Conservation (phyloP, 2,329 filamentous ascomycete genomes). For the Camillea tinctor region DNA sequence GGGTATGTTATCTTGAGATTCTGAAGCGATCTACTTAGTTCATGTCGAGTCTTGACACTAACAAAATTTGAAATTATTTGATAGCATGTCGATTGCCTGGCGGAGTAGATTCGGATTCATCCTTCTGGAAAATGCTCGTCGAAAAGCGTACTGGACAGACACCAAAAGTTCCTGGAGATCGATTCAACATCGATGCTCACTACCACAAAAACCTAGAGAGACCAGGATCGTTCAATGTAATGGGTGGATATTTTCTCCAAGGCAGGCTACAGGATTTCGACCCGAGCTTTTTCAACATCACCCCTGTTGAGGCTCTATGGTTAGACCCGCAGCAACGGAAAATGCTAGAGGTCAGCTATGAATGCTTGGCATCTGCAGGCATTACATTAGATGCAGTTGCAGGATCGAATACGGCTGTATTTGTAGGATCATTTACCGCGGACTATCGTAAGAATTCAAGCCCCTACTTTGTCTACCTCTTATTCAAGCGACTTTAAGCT, state of each 20-base stretch:
- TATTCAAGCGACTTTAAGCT: conserved; percentile 11
- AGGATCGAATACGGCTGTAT: conserved; percentile 31
- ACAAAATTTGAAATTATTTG: not conserved
- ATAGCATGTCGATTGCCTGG: conserved; percentile 24
- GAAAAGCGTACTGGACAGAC: conserved; percentile 17
- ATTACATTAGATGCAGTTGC: conserved; percentile 28
- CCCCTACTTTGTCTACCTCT: conserved; percentile 1
- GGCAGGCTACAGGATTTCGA: conserved; percentile 23
- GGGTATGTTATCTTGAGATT: conserved; percentile 8
- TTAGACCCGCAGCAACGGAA: conserved; percentile 44
- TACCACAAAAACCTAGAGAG: conserved; percentile 18
- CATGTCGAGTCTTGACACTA: conserved; percentile 2
- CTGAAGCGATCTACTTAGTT: not conserved
- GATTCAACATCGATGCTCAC: conserved; percentile 23
- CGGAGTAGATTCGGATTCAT: conserved; percentile 13
- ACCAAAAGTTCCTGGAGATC: conserved; percentile 13
- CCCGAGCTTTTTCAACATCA: conserved; percentile 40
- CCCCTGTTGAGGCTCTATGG: conserved; percentile 36
- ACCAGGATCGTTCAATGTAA: conserved; percentile 19
- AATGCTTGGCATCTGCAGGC: conserved; percentile 40
- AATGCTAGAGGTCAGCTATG: conserved; percentile 40
- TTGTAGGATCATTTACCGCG: conserved; percentile 22
- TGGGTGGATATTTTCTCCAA: conserved; percentile 27
- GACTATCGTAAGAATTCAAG: conserved; percentile 20
- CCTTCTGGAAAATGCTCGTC: conserved; percentile 20